Percentiles rank a stretch among this genome's conserved stretches.
Conservation (phyloP, 768 basidiomycete genomes). For the Trichaptum fuscoviolaceum region DNA sequence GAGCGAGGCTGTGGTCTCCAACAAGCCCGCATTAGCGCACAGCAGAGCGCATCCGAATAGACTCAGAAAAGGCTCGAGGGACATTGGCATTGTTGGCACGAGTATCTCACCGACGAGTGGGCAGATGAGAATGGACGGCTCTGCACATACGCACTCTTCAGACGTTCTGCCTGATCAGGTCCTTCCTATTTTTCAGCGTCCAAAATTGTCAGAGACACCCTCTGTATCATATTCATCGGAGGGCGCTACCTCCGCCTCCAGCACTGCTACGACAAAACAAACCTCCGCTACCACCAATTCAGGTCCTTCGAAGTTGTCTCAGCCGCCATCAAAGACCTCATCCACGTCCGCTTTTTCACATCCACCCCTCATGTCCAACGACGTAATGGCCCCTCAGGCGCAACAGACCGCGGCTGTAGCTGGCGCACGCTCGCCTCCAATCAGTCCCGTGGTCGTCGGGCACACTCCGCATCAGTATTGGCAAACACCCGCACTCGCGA, state of each 20-base stretch:
- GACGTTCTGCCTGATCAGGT: slow-evolving; percentile 2
- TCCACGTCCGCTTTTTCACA: not conserved
- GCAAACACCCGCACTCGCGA: not conserved
- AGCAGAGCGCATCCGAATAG: slow-evolving; percentile 19
- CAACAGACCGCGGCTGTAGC: not conserved
- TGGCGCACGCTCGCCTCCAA: not conserved
- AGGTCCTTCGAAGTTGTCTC: not conserved
- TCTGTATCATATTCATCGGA: not conserved
- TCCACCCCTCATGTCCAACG: not conserved
- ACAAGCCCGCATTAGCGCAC: slow-evolving; percentile 37
- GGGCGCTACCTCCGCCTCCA: not conserved
- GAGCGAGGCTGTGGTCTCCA: not conserved
- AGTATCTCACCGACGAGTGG: slow-evolving; percentile 18
- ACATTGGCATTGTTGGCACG: slow-evolving; percentile 51
- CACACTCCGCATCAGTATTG: not conserved
- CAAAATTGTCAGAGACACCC: slow-evolving; percentile 12
- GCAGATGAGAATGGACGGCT: not conserved
- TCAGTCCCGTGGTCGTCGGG: not conserved
- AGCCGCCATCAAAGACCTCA: not conserved
- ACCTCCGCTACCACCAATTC: not conserved
- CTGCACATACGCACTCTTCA: not conserved
- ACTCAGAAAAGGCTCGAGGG: slow-evolving; percentile 37
- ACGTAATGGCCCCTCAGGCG: not conserved
- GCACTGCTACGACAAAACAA: not conserved
- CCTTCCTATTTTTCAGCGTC: slow-evolving; percentile 34